Evolutionary conservation across 495 filamentous ascomycete genomes (phyloP).

Genomic region (Talaromyces trachyspermus): DNA sequence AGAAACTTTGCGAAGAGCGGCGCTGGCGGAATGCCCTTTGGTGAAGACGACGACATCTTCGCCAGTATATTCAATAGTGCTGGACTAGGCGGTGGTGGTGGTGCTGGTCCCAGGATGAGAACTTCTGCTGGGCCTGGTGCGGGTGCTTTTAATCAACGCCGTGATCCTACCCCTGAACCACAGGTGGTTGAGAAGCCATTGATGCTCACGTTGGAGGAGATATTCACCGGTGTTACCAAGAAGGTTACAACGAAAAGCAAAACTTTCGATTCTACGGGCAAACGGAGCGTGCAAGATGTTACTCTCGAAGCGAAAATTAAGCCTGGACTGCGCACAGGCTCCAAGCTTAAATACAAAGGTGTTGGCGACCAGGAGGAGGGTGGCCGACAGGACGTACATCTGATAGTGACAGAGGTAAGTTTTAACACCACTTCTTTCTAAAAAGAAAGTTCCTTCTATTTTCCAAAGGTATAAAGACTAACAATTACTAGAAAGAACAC

Average conservation of each 20-base stretch:
- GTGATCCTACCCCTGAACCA: conserved; percentile 69
- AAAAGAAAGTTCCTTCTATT: not conserved
- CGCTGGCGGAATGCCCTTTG: conserved; percentile 39
- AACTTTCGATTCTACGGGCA: conserved; percentile 76
- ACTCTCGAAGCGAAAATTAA: conserved; percentile 92
- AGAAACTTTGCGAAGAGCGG: conserved; percentile 60
- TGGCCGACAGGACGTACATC: conserved; percentile 92
- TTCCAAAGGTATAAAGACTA: conserved; percentile 7
- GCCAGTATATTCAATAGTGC: conserved; percentile 29
- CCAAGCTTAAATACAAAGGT: conserved; percentile 94
- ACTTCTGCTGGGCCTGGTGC: conserved; percentile 27
- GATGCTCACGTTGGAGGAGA: conserved; percentile 74
- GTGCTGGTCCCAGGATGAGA: conserved; percentile 27
- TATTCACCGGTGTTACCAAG: conserved; percentile 79
- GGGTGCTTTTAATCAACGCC: conserved; percentile 36
- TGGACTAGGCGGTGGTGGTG: conserved; percentile 31
- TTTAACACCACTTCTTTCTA: not conserved
- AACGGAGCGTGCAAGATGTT: conserved; percentile 77
- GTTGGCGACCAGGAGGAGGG: conserved; percentile 97
- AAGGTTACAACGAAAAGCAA: conserved; percentile 98
- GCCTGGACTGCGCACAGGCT: conserved; percentile 87
- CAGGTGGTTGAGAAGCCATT: conserved; percentile 84
- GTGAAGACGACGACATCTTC: conserved; percentile 50
- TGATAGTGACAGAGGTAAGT: conserved; percentile 88
- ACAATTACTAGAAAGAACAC: conserved; percentile 63